Base-by-base conservation (phyloP, 352 stramenopile genomes). In the Lagenidium sp. region DNA sequence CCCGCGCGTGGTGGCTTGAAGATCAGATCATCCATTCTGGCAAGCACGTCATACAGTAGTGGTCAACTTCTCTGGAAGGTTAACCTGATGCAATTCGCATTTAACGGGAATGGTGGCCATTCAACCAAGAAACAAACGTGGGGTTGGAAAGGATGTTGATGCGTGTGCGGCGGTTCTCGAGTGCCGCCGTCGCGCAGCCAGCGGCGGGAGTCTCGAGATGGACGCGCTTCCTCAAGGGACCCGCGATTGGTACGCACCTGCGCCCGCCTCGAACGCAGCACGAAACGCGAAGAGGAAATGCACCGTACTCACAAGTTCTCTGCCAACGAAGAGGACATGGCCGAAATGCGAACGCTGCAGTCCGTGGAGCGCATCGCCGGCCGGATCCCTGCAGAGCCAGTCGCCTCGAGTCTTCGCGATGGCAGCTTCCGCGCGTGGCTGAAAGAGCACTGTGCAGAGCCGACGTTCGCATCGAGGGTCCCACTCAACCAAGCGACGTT, bases 331-430 rank as follows among this genome's bases (percentile, higher is more conserved):
- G 50, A 58, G 32, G 46, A 78, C 18, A 32, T 85, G 4, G 44
- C 55, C 35, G 75, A 87, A 60, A 63, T 87, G 32, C 56, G 61
- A 39, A 81, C 71, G 50, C 64, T 87, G 30, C 21, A 55, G 23
- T 46, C 61, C 6, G 69, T 83, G 44, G 65, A 85, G 51, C 66
- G 60, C 2, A 50, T 85, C 18, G 55, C 63, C 36, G 65, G 31
- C 12, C 38, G 45, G 19, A 38, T 58, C 4, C 50, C 42, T 21
- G 36, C 30, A 11, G 24, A 50, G 20, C 22, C 48, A 8, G 21
- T 28, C 4, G 35, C 36, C 12, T 44, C 21, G 24, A 38, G 40
- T 32, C 48, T 55, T 10, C 46, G 36, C 2, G 13, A 24, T 18
- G 34, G 23, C 42, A 30, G 47, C 24, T 50, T 41, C 21, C 41